Conservation (phyloP, 75 land plant species). For the Cryptomeria japonica region DNA sequence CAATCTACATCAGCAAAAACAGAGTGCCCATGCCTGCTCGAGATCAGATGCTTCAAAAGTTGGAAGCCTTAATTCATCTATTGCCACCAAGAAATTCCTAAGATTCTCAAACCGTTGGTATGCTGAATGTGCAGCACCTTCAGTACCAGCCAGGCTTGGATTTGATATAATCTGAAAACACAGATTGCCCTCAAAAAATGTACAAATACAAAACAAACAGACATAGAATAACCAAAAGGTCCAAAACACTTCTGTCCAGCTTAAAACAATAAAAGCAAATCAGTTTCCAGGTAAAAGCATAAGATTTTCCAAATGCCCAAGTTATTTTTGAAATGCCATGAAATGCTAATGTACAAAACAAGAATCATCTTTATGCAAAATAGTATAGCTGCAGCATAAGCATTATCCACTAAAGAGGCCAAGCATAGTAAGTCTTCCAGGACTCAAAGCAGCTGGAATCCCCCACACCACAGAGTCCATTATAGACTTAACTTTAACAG, state of each 20-base stretch:
- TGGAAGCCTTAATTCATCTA: constrained; percentile 42
- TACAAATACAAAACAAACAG: neutral
- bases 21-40: constrained; percentile 37
- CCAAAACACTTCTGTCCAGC: neutral
- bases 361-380: neutral
- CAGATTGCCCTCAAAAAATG: neutral
- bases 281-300: neutral
- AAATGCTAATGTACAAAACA: neutral
- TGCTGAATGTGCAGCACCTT: constrained; percentile 30
- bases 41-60: constrained; percentile 53
- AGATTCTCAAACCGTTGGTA: constrained; percentile 40
- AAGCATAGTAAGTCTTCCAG: neutral
- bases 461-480: neutral
- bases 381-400: neutral
- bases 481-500: neutral
- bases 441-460: neutral
- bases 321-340: neutral
- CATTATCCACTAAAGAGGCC: neutral
- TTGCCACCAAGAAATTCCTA: constrained; percentile 39
- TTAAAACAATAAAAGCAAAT: neutral
- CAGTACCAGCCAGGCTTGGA: constrained; percentile 17
- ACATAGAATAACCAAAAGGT: neutral
- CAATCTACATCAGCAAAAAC: constrained; percentile 6
- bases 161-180: constrained; percentile 8
- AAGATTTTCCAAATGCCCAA: neutral